Evolutionary conservation across 2,329 filamentous ascomycete genomes (phyloP), one percentile per base, ranked within the genome.

Genomic region (Fusarium neocosmosporiellum): DNA sequence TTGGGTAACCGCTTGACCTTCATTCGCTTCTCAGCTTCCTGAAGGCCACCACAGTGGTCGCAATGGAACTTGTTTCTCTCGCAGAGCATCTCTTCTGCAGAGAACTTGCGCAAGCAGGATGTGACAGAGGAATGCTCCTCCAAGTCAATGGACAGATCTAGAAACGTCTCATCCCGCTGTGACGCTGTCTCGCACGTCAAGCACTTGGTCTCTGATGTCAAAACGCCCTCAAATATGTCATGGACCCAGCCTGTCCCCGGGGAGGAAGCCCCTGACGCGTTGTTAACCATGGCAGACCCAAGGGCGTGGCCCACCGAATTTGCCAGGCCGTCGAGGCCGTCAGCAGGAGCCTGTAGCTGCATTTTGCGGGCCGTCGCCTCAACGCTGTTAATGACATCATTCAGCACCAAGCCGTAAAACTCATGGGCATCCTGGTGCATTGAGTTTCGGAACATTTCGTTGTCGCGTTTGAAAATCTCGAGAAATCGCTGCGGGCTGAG

Each of bases 371-470:
- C 93, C 77, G 95, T 94, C n/a, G 91, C 88, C 83, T 99, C 96
- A 29, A 99, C 95, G 78, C 96, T 97, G 55, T 95, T 90, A 60
- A 99, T 96, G 36, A 99, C 94, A 80, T 98, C 93, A 81, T 99
- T 99, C n/a, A 99, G 86, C 3, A 99, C 88, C 34, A 98, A 86
- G 67, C 97, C 97, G 76, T 98, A 90, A 75, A 99, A 99, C 80
- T 99, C 96, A 81, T 99, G 96, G 1, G 96, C 96, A 80, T 99
- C 96, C 81, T 99, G 96, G 81, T 99, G 96, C 94, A 98, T 98
- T 5, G 95, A 94, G 41, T 95, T 96, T 66, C 95, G 91, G 78
- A 99, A 99, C 92, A 98, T 95, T 81, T 99, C 96, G 80, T 99
- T 97, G 77, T 98, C 94, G 71, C 93, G 90, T 79, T 95, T 94